phyloP scores from a whole-genome alignment of 768 basidiomycete genomes.

The Boletus coccyginus region DNA sequence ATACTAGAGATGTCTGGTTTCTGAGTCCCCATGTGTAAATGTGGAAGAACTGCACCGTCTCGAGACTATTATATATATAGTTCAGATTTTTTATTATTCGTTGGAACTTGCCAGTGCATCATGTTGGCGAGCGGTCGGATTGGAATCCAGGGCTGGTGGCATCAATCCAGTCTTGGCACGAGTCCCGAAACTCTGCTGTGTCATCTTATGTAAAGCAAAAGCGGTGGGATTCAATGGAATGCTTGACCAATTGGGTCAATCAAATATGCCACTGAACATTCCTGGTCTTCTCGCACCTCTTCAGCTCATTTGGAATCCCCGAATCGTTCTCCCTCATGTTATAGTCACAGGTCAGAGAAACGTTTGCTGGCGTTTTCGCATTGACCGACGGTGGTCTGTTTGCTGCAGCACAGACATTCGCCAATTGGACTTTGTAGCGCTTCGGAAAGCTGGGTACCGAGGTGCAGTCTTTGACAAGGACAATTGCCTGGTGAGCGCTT shows the following conservation, averaged over 20 bases:
- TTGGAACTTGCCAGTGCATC: too few species aligned
- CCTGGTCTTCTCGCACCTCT: conserved; percentile 68
- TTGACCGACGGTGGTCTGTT: conserved; percentile 11
- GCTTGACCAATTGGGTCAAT: not conserved
- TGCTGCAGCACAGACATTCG: conserved; percentile 72
- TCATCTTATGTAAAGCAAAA: too few species aligned
- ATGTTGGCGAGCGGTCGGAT: too few species aligned
- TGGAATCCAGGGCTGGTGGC: too few species aligned
- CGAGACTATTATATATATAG: too few species aligned
- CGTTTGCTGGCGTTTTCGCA: not conserved
- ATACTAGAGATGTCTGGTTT: too few species aligned
- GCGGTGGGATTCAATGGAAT: too few species aligned
- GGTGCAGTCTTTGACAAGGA: conserved; percentile 98
- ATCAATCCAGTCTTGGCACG: too few species aligned
- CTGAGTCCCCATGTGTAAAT: too few species aligned
- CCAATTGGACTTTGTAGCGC: conserved; percentile 71
- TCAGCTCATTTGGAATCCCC: conserved; percentile 65
- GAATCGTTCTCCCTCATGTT: conserved; percentile 65
- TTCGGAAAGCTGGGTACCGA: conserved; percentile 74
- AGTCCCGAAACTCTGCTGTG: too few species aligned
- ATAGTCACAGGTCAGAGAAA: conserved; percentile 56
- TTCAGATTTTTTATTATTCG: too few species aligned
- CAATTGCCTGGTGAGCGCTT: conserved; percentile 76
- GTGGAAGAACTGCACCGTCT: too few species aligned
- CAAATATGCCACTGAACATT: conserved; percentile 68